Evolutionary conservation across 306 rosid species (phyloP), one percentile per base, ranked within the genome.

Genomic region (Vigna mungo): DNA sequence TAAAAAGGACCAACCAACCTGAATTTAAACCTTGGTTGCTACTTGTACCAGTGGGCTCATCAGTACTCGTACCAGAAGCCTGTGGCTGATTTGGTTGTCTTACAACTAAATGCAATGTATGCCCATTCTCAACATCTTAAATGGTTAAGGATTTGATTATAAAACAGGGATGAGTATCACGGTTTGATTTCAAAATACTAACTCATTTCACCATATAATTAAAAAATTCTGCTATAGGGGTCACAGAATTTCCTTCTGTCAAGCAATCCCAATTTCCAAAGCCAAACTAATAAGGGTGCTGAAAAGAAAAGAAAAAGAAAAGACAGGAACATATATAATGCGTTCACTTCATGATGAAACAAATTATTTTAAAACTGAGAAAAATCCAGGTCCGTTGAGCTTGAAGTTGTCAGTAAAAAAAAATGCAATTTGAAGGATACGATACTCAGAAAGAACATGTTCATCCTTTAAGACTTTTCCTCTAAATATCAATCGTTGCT

Each of bases 381-480:
- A 76, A 54, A 51, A 30, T 60, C n/a, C 63, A 66, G 20, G 54
- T 12, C 63, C 15, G 39, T 15, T 6, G 25, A 15, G 34, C 12
- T 67, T 67, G 55, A 54, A 39, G 47, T 39, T 55, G 36, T 66
- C 8, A 11, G 25, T 9, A 27, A 56, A 58, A 41, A 41, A 63
- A 15, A 70, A 2, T 21, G 65, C 21, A 59, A 47, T 8, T 72
- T 30, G 68, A 41, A 85, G 99, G 99, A 96, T 96, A 96, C 98
- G 89, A 80, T 96, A 96, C 39, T 92, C 94, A 34, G 97, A 89
- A 71, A 96, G 98, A 55, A 71, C 72, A 66, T 89, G 91, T 21
- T 89, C 93, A 77, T 96, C 99, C 86, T 92, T 96, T 68, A 96
- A 86, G 72, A 96, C 99, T 81, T 84, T 96, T 77, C 99, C 99